These are phyloP conservation scores for Candida alai DNA, from an alignment of 805 yeast genomes.

Conservation along the genomic window DNA sequence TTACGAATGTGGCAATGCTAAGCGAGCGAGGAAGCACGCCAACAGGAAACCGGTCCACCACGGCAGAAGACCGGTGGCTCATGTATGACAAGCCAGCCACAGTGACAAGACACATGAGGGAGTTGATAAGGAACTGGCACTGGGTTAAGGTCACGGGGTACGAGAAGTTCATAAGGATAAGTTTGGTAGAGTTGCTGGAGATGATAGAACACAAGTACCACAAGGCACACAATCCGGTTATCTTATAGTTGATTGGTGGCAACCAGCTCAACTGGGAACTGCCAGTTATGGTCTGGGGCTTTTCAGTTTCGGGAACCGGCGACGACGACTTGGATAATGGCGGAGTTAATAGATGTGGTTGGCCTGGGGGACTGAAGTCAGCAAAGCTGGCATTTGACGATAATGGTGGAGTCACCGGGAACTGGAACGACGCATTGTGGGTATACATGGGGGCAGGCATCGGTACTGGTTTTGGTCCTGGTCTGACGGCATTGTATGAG, in stretches of 20 bases:
- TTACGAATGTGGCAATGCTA: slow-evolving; percentile 38
- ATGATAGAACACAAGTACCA: slow-evolving; percentile 85
- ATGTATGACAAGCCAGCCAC: slow-evolving; percentile 1
- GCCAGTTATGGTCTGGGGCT: background rate
- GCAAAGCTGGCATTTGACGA: slow-evolving; percentile 5
- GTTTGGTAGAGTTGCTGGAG: slow-evolving; percentile 77
- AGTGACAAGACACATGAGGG: slow-evolving; percentile 50
- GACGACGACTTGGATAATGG: slow-evolving; percentile 8
- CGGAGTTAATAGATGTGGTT: slow-evolving; percentile 4
- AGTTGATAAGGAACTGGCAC: slow-evolving; percentile 77
- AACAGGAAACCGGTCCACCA: slow-evolving; percentile 32
- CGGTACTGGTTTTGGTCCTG: no score
- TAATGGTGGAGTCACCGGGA: slow-evolving; percentile 10
- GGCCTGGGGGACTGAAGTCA: slow-evolving; percentile 3
- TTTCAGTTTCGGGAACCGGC: slow-evolving; percentile 2
- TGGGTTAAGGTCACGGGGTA: slow-evolving; percentile 90
- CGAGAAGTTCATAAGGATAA: slow-evolving; percentile 62
- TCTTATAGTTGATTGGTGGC: slow-evolving; percentile 23
- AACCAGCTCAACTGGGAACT: slow-evolving; percentile 10
- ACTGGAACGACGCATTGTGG: slow-evolving; percentile 5
- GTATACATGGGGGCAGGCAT: no score
- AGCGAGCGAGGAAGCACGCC: slow-evolving; percentile 46
- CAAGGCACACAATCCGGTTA: slow-evolving; percentile 48
- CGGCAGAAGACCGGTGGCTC: no score
- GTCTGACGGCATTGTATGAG: no score